These are phyloP conservation scores for Grigorovia humatica DNA, from an alignment of 805 yeast genomes.

Conservation along the genomic window DNA sequence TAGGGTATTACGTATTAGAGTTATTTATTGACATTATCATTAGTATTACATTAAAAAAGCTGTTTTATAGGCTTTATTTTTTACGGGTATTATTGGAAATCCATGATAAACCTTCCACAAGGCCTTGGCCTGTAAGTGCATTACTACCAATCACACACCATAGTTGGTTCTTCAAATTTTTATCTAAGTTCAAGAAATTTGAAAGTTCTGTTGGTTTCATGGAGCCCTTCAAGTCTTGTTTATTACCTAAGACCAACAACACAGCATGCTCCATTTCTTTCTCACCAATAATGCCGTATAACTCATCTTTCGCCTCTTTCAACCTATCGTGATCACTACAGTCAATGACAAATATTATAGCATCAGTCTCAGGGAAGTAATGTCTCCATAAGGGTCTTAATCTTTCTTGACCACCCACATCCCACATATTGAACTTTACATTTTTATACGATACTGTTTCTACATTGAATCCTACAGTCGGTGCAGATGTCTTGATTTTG, in stretches of 20 bases:
- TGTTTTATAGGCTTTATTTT: neutral
- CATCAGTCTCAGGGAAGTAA: constrained; percentile 87
- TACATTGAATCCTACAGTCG: constrained; percentile 90
- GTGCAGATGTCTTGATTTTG: constrained; percentile 68
- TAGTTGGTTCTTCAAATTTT: constrained; percentile 50
- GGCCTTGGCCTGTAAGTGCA: constrained; percentile 83
- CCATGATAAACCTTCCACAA: constrained; percentile 84
- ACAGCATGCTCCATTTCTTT: constrained; percentile 75
- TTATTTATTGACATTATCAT: neutral
- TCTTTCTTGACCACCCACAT: constrained; percentile 92
- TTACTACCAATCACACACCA: constrained; percentile 92
- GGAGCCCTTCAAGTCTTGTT: constrained; percentile 67
- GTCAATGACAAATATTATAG: constrained; percentile 84
- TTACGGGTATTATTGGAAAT: constrained; percentile 46
- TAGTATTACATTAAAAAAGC: neutral
- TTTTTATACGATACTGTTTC: constrained; percentile 77
- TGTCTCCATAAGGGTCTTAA: constrained; percentile 92
- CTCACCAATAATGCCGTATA: constrained; percentile 69
- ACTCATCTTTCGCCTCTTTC: constrained; percentile 67
- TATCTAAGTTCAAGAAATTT: constrained; percentile 54
- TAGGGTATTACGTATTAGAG: neutral
- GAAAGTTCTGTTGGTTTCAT: constrained; percentile 73
- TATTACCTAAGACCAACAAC: constrained; percentile 78
- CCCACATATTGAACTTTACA: constrained; percentile 83
- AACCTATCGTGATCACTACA: constrained; percentile 63